Percentiles rank a stretch among this genome's conserved stretches.
Conservation (phyloP, 257 asterid genomes). For the Rhazya stricta region DNA sequence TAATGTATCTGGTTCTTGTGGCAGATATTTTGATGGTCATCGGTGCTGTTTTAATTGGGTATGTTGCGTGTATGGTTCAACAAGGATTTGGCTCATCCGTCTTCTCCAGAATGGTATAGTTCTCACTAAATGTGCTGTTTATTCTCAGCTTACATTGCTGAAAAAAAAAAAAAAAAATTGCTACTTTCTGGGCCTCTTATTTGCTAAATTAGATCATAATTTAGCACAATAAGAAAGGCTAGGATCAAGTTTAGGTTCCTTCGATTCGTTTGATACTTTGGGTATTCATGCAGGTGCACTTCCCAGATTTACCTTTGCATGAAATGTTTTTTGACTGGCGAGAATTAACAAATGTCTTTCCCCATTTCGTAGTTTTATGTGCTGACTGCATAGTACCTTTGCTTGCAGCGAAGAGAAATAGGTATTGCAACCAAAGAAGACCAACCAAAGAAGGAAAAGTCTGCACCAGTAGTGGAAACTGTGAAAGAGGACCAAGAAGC, state of each 20-base stretch:
- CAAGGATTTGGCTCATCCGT: constrained; percentile 83
- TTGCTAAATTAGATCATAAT: background rate
- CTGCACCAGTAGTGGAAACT: constrained; percentile 32
- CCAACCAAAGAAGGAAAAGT: constrained; percentile 39
- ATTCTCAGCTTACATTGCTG: background rate
- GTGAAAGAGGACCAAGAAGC: constrained; percentile 62
- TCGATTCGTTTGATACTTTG: background rate
- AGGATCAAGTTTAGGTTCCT: background rate
- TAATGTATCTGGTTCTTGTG: constrained; percentile 20
- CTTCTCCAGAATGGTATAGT: constrained; percentile 48
- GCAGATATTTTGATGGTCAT: constrained; percentile 88
- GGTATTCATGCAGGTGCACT: background rate
- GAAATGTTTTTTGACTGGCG: background rate
- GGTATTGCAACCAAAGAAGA: constrained; percentile 34
- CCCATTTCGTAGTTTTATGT: constrained; percentile 1
- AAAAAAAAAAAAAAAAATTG: too few relatives aligned
- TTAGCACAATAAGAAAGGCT: background rate
- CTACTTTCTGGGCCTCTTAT: background rate
- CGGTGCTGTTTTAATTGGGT: constrained; percentile 80
- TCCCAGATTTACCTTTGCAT: background rate
- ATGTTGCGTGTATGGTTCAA: constrained; percentile 65
- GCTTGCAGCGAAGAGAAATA: constrained; percentile 44
- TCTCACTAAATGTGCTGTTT: background rate
- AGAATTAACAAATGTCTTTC: background rate
- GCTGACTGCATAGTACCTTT: constrained; percentile 3